Evolutionary conservation across 2,329 filamentous ascomycete species (phyloP).

Genomic region (Hirsutella minnesotensis): DNA sequence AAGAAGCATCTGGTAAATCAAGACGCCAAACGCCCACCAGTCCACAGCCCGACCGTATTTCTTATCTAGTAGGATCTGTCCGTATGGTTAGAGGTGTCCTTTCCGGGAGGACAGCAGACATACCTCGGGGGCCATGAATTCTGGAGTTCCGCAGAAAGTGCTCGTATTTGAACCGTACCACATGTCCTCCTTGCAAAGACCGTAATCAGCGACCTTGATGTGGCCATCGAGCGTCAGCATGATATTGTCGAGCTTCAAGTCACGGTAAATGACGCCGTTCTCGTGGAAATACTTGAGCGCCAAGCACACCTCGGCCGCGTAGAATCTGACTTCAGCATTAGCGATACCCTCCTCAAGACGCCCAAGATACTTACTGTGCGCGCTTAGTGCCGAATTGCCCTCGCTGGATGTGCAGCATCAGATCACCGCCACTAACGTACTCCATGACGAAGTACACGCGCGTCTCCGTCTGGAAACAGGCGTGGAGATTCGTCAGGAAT

Average conservation of each 20-base stretch:
- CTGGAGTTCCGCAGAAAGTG: slow-evolving; percentile 98
- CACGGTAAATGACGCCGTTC: slow-evolving; percentile 97
- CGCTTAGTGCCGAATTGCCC: slow-evolving; percentile 92
- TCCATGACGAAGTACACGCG: slow-evolving; percentile 99
- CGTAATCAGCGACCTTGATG: slow-evolving; percentile 97
- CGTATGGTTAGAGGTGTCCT: slow-evolving; percentile 15
- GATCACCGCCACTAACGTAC: slow-evolving; percentile 94
- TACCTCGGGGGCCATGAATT: slow-evolving; percentile 98
- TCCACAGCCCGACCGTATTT: slow-evolving; percentile 96
- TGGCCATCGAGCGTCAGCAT: slow-evolving; percentile 89
- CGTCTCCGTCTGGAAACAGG: slow-evolving; percentile 98
- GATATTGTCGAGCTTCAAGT: slow-evolving; percentile 89
- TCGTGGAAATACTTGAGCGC: slow-evolving; percentile 99
- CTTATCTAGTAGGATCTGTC: slow-evolving; percentile 87
- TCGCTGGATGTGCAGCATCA: slow-evolving; percentile 98
- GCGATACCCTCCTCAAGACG: background rate
- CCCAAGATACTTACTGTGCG: slow-evolving; percentile 61
- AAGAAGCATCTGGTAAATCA: slow-evolving; percentile 99
- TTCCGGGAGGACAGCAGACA: slow-evolving; percentile 10
- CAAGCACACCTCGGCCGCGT: slow-evolving; percentile 92
- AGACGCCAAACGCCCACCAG: slow-evolving; percentile 98
- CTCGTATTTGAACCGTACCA: slow-evolving; percentile 96
- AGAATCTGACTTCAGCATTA: slow-evolving; percentile 53
- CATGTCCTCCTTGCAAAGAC: slow-evolving; percentile 99
- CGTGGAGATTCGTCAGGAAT: slow-evolving; percentile 88